Percentiles rank a stretch among this genome's conserved stretches.
phyloP scores from a whole-genome alignment of 306 rosid species.

The Calophaca sinica region DNA sequence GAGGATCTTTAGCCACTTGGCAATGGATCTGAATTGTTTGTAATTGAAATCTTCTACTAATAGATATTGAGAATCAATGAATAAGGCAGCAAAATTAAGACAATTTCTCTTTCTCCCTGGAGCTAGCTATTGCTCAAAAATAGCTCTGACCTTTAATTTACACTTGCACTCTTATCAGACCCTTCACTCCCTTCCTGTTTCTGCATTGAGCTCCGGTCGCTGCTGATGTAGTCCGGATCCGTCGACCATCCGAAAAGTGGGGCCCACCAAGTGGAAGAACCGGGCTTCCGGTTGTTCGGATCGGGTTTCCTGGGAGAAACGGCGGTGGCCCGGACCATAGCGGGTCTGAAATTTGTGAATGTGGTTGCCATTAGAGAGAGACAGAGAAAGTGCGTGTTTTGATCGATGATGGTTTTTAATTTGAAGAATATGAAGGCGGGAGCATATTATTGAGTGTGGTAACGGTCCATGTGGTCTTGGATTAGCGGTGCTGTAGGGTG shows the following conservation, averaged over 20 bases:
- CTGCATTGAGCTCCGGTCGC: not conserved
- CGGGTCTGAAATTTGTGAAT: slow-evolving; percentile 48
- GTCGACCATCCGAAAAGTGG: slow-evolving; percentile 70
- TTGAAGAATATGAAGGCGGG: not conserved
- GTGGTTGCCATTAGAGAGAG: slow-evolving; percentile 56
- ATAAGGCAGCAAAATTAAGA: too few relatives aligned
- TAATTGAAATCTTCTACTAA: too few relatives aligned
- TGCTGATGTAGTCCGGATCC: slow-evolving; percentile 68
- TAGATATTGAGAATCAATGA: too few relatives aligned
- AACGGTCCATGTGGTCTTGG: not conserved
- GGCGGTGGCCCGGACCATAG: slow-evolving; percentile 51
- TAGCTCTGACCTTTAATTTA: too few relatives aligned
- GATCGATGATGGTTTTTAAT: not conserved
- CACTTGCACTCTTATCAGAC: too few relatives aligned
- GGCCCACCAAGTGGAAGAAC: slow-evolving; percentile 68
- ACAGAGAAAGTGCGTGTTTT: too few relatives aligned
- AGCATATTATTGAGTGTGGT: not conserved
- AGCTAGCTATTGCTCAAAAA: too few relatives aligned
- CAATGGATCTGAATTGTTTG: too few relatives aligned
- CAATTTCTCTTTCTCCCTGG: too few relatives aligned
- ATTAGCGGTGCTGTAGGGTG: not conserved
- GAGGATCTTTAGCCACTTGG: too few relatives aligned
- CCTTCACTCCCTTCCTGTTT: not conserved
- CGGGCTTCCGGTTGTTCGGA: slow-evolving; percentile 48
- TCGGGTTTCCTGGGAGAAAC: slow-evolving; percentile 41